phyloP scores from a whole-genome alignment of 108 stramenopile genomes.

The Cylindrotheca closterium region DNA sequence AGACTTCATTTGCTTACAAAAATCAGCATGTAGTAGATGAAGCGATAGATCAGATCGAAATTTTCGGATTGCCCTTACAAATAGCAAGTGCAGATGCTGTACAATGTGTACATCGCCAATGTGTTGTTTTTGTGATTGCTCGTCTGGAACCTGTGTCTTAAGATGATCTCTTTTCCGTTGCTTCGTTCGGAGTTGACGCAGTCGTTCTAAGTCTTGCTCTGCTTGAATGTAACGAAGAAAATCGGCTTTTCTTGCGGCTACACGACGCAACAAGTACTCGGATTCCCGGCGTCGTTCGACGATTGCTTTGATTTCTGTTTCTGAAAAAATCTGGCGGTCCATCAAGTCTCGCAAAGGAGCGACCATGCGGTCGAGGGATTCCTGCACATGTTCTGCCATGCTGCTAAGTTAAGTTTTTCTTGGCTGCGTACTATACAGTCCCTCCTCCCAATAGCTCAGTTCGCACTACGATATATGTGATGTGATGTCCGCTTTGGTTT shows the following conservation, averaged over 20 bases:
- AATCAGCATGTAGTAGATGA: slow-evolving; percentile 69
- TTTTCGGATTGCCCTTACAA: slow-evolving; percentile 67
- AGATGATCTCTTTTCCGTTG: slow-evolving; percentile 40
- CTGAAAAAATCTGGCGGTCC: slow-evolving; percentile 68
- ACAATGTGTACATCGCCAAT: slow-evolving; percentile 80
- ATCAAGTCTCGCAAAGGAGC: slow-evolving; percentile 71
- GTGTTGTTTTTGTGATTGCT: slow-evolving; percentile 20
- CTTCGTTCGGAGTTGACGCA: slow-evolving; percentile 62
- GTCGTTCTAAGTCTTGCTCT: slow-evolving; percentile 63
- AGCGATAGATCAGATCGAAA: slow-evolving; percentile 69
- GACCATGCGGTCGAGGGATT: slow-evolving; percentile 85
- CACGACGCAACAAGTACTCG: slow-evolving; percentile 73
- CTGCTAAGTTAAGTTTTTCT: neutral
- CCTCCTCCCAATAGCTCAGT: no score
- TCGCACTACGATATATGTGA: no score
- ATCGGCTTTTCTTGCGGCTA: slow-evolving; percentile 60
- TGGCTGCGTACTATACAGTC: no score
- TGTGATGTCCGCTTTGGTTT: no score
- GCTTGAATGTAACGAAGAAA: slow-evolving; percentile 78
- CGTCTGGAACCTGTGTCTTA: slow-evolving; percentile 16
- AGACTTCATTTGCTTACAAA: slow-evolving; percentile 54
- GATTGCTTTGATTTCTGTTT: slow-evolving; percentile 70
- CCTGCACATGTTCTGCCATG: slow-evolving; percentile 91
- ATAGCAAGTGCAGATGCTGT: slow-evolving; percentile 78
- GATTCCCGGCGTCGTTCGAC: slow-evolving; percentile 80